Percentiles rank a stretch among this genome's conserved stretches.
These are phyloP conservation scores for Pleurotus citrinopileatus DNA, from an alignment of 768 basidiomycete species.

Conservation along the genomic window DNA sequence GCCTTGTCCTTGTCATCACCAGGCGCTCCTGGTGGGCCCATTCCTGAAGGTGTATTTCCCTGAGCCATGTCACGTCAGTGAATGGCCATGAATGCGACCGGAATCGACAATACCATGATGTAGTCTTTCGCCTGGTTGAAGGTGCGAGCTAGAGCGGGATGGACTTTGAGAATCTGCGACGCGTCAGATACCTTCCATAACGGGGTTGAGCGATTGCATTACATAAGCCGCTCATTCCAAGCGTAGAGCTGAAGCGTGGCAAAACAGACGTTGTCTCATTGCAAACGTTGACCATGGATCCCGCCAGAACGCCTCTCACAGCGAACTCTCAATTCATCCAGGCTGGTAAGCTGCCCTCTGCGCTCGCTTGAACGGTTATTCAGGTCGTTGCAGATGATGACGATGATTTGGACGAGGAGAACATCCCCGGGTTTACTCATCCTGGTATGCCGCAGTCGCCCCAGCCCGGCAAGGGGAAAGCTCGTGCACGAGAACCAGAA, in stretches of 20 bases:
- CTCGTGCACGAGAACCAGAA: constrained; percentile 55
- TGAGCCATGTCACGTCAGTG: constrained; percentile 22
- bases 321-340: constrained; percentile 77
- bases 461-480: constrained; percentile 66
- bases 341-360: constrained; percentile 45
- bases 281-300: constrained; percentile 30
- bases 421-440: constrained; percentile 77
- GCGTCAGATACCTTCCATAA: constrained; percentile 45
- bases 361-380: constrained; percentile 12
- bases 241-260: constrained; percentile 21
- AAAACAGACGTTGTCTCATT: constrained; percentile 7
- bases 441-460: constrained; percentile 50
- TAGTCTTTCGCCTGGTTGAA: constrained; percentile 22
- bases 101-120: constrained; percentile 25
- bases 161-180: constrained; percentile 24
- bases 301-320: constrained; percentile 49
- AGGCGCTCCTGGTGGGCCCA: constrained; percentile 27
- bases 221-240: no score
- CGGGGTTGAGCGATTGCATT: constrained; percentile 1
- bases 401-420: constrained; percentile 79
- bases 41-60: constrained; percentile 76
- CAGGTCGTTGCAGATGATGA: constrained; percentile 54
- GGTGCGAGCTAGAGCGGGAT: constrained; percentile 6
- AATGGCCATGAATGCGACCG: neutral
- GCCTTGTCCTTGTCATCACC: constrained; percentile 33